Evolutionary conservation across 2,329 filamentous ascomycete genomes (phyloP), one percentile per base, ranked within the genome.

Genomic region (Purpureocillium takamizusanense): DNA sequence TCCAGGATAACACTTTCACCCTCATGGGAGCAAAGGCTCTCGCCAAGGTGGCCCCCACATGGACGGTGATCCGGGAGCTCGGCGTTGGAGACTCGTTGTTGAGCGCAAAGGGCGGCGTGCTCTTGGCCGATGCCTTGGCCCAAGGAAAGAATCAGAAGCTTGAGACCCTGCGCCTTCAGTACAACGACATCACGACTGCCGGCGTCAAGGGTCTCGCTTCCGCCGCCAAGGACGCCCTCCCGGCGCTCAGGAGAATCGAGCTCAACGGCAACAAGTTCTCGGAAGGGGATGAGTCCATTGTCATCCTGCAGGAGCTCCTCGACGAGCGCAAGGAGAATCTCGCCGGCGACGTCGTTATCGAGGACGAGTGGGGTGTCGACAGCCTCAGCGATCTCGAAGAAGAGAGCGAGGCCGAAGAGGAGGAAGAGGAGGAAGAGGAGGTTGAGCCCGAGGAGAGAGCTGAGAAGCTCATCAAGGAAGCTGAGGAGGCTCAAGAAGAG

Each of bases 1-100:
- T 98, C 44, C 90, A 98, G 62, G 92, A 98, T 66, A 98, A 98
- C 66, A 97, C 92, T 1, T 97, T 97, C 60, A 97, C 90, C 9
- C 62, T 82, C 30, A 71, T 74, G 45, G 92, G 89, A 17, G 86
- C 86, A 23, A 81, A 72, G 51, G 86, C 87, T 10, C 72, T 98
- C 38, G 81, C 86, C 30, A 76, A 73, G 48, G 86, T 87, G 6
- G 72, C 90, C 16, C 70, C 76, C 1, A 73, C 72, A 41, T 98
- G 90, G 90, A 62, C 74, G 0, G 68, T 77, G 30, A 69, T 98
- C 35, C 72, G 77, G 47, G 92, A 97, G 62, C 74, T 98, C 12
- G 89, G 86, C 30, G 76, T 97, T 11, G 86, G 88, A 32, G 92
- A 98, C 61, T 95, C 86, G 39, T 71, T 95, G 35, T 72, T 98